Base-by-base conservation (phyloP, 345 rosid species). In the Eucalyptus tenuipes region DNA sequence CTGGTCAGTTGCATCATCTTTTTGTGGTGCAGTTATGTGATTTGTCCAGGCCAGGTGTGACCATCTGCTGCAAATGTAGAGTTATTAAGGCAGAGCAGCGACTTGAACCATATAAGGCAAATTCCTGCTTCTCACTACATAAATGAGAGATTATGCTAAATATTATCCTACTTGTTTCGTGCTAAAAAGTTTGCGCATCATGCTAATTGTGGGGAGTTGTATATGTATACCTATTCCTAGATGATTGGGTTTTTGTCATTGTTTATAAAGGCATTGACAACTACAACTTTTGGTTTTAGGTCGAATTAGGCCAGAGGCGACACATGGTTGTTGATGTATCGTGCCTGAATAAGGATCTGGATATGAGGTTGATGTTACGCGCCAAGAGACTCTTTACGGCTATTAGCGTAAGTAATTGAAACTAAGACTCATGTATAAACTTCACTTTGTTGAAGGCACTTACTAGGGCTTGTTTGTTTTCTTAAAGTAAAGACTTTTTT, bases 311-410 rank as follows among this genome's bases (percentile, higher is more conserved):
- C 61, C 90, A 22, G 20, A 13, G 87, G 22, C 79, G 90, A 13
- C 88, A 86, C 20, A 7, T 89, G 88, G 49, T 75, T 4, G 33
- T 53, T 29, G 86, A 89, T 59, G 59, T 86, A 45, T 86, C 88
- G 7, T 89, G 96, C 91, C 92, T 94, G 84, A 92, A 92, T 88
- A 94, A 91, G 94, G 91, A 94, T 94, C 89, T 94, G 8, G 99
- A 96, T 90, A 88, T 96, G 90, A 94, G 98, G 93, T 85, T 96
- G 40, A 90, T 92, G 94, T 91, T 96, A 14, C 12, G 89, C 91
- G 42, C 92, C 87, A 94, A 94, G 89, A 93, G 92, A 89, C 92
- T 90, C 66, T 61, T 92, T 45, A 90, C 91, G 14, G 40, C 87
- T 90, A 92, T 92, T 8, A 86, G 90, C 7, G 98, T 88, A 88